Evolutionary conservation across 148 eudicot genomes (phyloP).

Genomic region (Chenopodium berlandieri): DNA sequence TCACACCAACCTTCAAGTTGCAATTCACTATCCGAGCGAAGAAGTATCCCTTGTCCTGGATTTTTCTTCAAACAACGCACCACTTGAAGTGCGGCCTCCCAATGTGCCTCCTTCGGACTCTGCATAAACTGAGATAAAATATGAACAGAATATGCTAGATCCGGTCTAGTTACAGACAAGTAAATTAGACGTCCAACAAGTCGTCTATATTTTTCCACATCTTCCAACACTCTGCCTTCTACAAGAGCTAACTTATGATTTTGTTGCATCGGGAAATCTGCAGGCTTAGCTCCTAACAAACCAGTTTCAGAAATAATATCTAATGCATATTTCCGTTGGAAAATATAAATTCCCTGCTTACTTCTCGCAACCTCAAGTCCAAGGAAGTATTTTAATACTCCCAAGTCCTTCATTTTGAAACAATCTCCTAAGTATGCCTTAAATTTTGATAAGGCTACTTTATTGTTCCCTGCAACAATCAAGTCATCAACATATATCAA

Average conservation of each 20-base stretch:
- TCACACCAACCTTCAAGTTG: not conserved
- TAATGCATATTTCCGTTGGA: not conserved
- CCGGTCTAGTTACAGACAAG: not conserved
- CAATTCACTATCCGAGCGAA: not conserved
- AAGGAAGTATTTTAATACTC: too few relatives aligned
- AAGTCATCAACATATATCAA: too few relatives aligned
- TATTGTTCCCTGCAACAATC: too few relatives aligned
- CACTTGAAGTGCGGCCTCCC: not conserved
- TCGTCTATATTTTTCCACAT: not conserved
- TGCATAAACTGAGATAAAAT: not conserved
- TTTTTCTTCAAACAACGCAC: not conserved
- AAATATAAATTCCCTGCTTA: not conserved
- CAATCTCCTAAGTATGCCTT: too few relatives aligned
- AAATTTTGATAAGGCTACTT: too few relatives aligned
- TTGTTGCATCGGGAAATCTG: not conserved
- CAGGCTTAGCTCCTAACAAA: not conserved
- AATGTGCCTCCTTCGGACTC: not conserved
- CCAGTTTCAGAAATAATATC: not conserved
- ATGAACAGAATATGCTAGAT: not conserved
- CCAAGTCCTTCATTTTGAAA: too few relatives aligned
- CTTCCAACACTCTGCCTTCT: too few relatives aligned
- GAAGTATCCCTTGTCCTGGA: not conserved
- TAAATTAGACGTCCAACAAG: not conserved
- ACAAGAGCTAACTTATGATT: not conserved
- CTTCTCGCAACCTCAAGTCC: too few relatives aligned